Conservation (phyloP, 2,329 filamentous ascomycete species). For the Septoria linicola region DNA sequence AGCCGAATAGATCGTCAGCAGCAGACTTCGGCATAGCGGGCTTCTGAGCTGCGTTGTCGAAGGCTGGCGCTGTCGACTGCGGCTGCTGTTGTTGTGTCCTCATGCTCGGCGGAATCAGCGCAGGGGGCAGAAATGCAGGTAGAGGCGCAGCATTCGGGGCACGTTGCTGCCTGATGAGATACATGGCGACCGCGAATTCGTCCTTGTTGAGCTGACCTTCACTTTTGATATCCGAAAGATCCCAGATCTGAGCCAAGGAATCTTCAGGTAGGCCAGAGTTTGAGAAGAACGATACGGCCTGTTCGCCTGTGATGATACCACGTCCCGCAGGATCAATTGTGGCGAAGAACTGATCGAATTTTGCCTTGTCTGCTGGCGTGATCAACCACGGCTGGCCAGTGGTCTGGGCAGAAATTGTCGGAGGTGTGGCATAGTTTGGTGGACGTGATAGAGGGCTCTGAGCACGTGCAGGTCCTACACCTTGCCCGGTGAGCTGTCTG, state of each 20-base stretch:
- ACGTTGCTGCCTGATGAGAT: constrained; percentile 86
- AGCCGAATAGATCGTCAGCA: constrained; percentile 87
- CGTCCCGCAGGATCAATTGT: constrained; percentile 76
- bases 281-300: constrained; percentile 90
- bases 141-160: constrained; percentile 67
- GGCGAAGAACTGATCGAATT: constrained; percentile 83
- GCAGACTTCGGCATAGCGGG: constrained; percentile 68
- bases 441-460: constrained; percentile 59
- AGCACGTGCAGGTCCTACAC: constrained; percentile 50
- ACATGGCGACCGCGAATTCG: constrained; percentile 97
- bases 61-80: constrained; percentile 54
- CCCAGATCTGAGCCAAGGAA: constrained; percentile 90
- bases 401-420: constrained; percentile 52
- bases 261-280: constrained; percentile 89
- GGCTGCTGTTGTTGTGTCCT: constrained; percentile 60
- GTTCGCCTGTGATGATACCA: constrained; percentile 87
- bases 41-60: constrained; percentile 48
- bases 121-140: constrained; percentile 74
- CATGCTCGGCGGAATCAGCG: constrained; percentile 82
- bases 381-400: constrained; percentile 76
- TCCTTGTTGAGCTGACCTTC: constrained; percentile 82
- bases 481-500: constrained; percentile 72
- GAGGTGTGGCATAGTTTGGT: constrained; percentile 49
- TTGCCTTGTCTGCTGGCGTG: constrained; percentile 75
- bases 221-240: constrained; percentile 89